phyloP scores from a whole-genome alignment of 23 red algal species.

The Gracilaria vermiculophylla region DNA sequence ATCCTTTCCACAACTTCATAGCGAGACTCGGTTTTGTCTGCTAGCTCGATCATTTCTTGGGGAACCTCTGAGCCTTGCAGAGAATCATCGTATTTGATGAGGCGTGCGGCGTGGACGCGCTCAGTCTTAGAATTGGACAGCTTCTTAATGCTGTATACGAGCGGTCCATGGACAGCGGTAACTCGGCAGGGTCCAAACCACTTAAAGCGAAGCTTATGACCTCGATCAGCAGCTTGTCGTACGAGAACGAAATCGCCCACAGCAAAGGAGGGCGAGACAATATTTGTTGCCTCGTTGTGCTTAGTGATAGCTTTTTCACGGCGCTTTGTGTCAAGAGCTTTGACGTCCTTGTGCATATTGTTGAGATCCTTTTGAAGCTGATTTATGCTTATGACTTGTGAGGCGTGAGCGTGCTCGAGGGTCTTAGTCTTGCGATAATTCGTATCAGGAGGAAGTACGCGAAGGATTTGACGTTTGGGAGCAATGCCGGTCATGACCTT shows the following conservation, averaged over 20 bases:
- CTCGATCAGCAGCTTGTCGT: neutral
- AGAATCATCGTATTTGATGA: neutral
- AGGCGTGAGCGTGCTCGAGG: too few relatives aligned
- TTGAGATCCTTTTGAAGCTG: too few relatives aligned
- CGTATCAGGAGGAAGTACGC: too few relatives aligned
- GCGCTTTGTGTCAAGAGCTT: too few relatives aligned
- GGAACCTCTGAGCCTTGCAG: neutral
- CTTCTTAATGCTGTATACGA: neutral
- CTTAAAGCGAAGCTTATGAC: neutral
- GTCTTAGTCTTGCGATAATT: too few relatives aligned
- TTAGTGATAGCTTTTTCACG: too few relatives aligned
- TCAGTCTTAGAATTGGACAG: neutral
- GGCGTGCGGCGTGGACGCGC: neutral
- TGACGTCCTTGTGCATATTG: too few relatives aligned
- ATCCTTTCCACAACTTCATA: neutral
- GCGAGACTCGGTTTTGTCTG: neutral
- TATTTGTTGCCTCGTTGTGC: too few relatives aligned
- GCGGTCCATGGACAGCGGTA: neutral
- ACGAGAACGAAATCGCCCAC: neutral
- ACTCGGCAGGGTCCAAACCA: neutral
- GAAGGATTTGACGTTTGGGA: neutral
- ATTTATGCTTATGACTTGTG: too few relatives aligned
- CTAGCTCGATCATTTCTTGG: neutral
- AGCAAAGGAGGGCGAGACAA: too few relatives aligned
- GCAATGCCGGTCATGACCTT: neutral